These are phyloP conservation scores for Penicillium palitans DNA, from an alignment of 2,329 filamentous ascomycete species.

Conservation along the genomic window DNA sequence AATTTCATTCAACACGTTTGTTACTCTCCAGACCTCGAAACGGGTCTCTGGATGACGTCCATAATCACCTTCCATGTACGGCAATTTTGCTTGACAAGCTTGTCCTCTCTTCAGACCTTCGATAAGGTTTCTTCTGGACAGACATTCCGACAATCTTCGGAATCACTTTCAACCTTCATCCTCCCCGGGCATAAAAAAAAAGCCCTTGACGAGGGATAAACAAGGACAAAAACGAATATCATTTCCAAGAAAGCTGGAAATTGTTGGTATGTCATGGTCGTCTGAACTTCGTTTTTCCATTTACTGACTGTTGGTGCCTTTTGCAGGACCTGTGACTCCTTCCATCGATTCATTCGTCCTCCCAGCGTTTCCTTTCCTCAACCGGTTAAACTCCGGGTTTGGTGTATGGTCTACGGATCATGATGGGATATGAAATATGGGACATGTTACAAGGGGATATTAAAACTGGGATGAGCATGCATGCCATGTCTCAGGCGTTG, in stretches of 20 bases:
- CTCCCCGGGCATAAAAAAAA: neutral
- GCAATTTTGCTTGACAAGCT: neutral
- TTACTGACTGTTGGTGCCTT: constrained; percentile 1
- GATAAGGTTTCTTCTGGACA: neutral
- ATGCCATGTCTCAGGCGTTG: neutral
- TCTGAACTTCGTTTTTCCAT: neutral
- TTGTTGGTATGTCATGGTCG: neutral
- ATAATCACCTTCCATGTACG: neutral
- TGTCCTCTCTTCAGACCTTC: neutral
- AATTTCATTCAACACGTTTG: neutral
- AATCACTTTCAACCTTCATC: neutral
- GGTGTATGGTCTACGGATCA: neutral
- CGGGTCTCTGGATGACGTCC: neutral
- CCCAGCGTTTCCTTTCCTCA: neutral
- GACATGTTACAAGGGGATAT: constrained; percentile 2
- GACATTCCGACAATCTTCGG: neutral
- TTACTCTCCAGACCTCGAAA: neutral
- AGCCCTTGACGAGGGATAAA: neutral
- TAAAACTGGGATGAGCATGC: constrained; percentile 1
- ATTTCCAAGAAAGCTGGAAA: neutral
- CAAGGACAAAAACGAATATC: neutral
- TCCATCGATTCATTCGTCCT: neutral
- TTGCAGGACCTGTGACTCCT: neutral
- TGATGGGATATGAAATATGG: neutral
- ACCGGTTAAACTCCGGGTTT: neutral